Percentiles rank a stretch among this genome's conserved stretches.
Evolutionary conservation across 345 rosid genomes (phyloP).

Genomic region (Salix dunnii): DNA sequence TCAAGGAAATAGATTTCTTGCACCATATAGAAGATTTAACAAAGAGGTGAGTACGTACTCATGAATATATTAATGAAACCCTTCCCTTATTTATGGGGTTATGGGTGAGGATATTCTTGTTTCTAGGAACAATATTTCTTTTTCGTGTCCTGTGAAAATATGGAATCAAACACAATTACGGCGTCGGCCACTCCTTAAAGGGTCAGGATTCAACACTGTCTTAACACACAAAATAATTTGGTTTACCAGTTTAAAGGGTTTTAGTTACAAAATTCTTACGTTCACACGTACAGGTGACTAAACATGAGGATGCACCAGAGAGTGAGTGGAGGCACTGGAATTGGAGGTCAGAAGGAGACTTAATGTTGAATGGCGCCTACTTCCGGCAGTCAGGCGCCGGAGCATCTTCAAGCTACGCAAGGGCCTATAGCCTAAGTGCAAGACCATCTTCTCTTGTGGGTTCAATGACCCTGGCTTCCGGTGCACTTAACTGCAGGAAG

Average conservation of each 20-base stretch:
- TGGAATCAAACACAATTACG: too few relatives aligned
- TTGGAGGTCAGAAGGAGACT: slow-evolving; percentile 30
- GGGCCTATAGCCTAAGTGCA: slow-evolving; percentile 24
- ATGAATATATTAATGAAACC: background rate
- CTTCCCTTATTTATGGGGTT: too few relatives aligned
- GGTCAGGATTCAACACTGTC: too few relatives aligned
- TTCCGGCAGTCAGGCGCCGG: slow-evolving; percentile 23
- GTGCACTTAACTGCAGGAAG: slow-evolving; percentile 24
- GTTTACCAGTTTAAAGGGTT: too few relatives aligned
- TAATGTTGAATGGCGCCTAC: slow-evolving; percentile 21
- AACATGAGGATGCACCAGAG: slow-evolving; percentile 29
- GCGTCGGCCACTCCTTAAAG: too few relatives aligned
- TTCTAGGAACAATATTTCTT: background rate
- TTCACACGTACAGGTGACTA: slow-evolving; percentile 15
- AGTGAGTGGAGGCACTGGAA: slow-evolving; percentile 29
- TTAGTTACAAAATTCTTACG: too few relatives aligned
- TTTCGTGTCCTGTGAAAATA: background rate
- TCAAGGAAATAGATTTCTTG: slow-evolving; percentile 29
- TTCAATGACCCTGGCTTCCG: slow-evolving; percentile 21
- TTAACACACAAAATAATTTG: too few relatives aligned
- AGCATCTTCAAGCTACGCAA: slow-evolving; percentile 22
- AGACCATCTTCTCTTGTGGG: slow-evolving; percentile 25
- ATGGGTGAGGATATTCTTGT: too few relatives aligned
- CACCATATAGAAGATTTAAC: slow-evolving; percentile 11
- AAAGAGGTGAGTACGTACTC: slow-evolving; percentile 11